These are phyloP conservation scores for Colletotrichum sp. DNA, from an alignment of 2,329 filamentous ascomycete genomes.

Conservation along the genomic window DNA sequence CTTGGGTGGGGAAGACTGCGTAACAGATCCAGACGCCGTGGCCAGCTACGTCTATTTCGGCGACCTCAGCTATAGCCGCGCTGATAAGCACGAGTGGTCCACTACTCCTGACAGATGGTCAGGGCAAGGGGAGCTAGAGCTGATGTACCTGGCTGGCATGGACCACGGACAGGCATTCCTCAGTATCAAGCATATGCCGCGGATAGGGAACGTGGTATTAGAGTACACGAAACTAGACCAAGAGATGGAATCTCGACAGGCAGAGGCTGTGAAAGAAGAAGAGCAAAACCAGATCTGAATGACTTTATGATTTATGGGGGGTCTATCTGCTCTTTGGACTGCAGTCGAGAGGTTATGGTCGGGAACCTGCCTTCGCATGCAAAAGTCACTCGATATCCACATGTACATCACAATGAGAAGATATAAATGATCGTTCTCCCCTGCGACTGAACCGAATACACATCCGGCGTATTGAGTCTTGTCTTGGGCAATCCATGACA, in stretches of 20 bases:
- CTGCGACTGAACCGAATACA: not conserved
- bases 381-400: not conserved
- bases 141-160: constrained; percentile 27
- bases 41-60: constrained; percentile 29
- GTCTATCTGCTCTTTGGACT: not conserved
- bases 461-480: too few species aligned
- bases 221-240: constrained; percentile 12
- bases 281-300: not conserved
- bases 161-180: constrained; percentile 28
- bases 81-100: constrained; percentile 20
- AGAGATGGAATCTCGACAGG: not conserved
- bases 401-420: not conserved
- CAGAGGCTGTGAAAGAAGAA: constrained; percentile 5
- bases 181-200: constrained; percentile 12
- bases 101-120: constrained; percentile 23
- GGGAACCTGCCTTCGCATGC: constrained; percentile 4
- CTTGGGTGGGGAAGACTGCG: constrained; percentile 26
- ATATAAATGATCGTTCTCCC: not conserved
- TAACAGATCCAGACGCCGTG: constrained; percentile 25
- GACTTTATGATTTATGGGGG: not conserved
- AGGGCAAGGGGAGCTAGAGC: constrained; percentile 27
- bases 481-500: too few species aligned
- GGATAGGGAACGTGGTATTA: constrained; percentile 6
- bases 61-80: constrained; percentile 16
- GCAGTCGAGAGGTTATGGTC: not conserved